Conservation (phyloP, 1,139 yeast species). For the Pneumocystis jirovecii region DNA sequence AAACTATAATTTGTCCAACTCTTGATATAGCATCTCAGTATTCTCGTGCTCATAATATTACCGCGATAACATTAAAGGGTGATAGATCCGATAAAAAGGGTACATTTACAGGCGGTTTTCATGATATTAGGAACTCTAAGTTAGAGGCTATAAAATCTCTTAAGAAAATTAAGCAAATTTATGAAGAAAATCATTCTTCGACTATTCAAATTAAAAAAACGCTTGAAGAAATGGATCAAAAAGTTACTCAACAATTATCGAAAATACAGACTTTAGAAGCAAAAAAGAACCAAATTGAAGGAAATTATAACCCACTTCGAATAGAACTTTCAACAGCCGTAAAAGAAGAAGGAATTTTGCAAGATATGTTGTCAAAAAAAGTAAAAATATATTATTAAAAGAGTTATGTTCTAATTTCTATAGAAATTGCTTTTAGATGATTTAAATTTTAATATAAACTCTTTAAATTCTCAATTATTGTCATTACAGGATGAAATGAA, state of each 20-base stretch:
- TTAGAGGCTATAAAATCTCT: conserved; percentile 52
- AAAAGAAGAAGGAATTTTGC: conserved; percentile 27
- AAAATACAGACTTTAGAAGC: conserved; percentile 34
- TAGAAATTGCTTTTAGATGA: conserved; percentile 16
- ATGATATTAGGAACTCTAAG: conserved; percentile 53
- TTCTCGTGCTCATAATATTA: conserved; percentile 46
- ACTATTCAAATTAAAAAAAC: conserved; percentile 27
- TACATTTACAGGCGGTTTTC: conserved; percentile 76
- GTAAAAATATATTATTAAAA: not conserved
- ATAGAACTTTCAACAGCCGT: conserved; percentile 30
- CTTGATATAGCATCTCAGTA: conserved; percentile 55
- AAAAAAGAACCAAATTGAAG: conserved; percentile 29
- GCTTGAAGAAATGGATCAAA: conserved; percentile 30
- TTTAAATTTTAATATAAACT: conserved; percentile 22
- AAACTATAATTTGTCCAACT: conserved; percentile 60
- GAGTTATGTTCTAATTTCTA: not conserved
- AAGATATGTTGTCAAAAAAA: conserved; percentile 8
- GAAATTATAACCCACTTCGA: conserved; percentile 33
- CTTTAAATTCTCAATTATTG: conserved; percentile 18
- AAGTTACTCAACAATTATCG: conserved; percentile 34
- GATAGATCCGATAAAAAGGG: conserved; percentile 77
- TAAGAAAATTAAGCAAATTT: conserved; percentile 37
- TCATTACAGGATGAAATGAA: conserved; percentile 39
- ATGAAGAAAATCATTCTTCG: conserved; percentile 29
- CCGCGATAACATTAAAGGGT: conserved; percentile 81